phyloP scores from a whole-genome alignment of 805 yeast species.

The Novakomyces olei region DNA sequence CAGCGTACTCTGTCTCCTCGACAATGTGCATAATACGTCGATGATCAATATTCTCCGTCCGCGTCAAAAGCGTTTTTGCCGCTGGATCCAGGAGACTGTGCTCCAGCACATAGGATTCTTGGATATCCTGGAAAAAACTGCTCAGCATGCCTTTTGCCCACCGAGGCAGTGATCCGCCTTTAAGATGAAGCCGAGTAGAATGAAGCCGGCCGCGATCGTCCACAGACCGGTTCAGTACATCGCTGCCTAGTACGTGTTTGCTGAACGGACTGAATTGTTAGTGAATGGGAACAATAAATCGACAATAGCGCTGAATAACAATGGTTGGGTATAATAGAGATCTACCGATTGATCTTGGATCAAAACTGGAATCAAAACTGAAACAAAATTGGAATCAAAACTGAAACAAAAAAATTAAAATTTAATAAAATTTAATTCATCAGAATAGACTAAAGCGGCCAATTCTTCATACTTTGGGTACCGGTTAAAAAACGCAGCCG shows the following conservation, averaged over 20 bases:
- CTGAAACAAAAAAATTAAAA: too few relatives aligned
- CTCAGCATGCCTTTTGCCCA: not conserved
- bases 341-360: too few relatives aligned
- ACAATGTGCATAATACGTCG: not conserved
- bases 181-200: not conserved
- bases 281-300: too few relatives aligned
- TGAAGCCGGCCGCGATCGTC: slow-evolving; percentile 2
- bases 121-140: too few relatives aligned
- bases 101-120: not conserved
- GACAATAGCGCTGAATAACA: too few relatives aligned
- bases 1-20: slow-evolving; percentile 1
- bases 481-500: not conserved
- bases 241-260: not conserved
- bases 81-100: not conserved
- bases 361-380: too few relatives aligned
- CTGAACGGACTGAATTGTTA: slow-evolving; percentile 3
- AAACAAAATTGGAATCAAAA: too few relatives aligned
- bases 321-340: too few relatives aligned
- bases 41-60: slow-evolving; percentile 1
- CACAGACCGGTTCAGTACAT: slow-evolving; percentile 1
- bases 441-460: too few relatives aligned
- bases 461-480: slow-evolving; percentile 2
- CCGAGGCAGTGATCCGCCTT: slow-evolving; percentile 1
- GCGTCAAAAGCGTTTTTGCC: not conserved
- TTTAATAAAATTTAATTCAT: too few relatives aligned